phyloP scores from a whole-genome alignment of 345 rosid species.

The Brassica carinata region DNA sequence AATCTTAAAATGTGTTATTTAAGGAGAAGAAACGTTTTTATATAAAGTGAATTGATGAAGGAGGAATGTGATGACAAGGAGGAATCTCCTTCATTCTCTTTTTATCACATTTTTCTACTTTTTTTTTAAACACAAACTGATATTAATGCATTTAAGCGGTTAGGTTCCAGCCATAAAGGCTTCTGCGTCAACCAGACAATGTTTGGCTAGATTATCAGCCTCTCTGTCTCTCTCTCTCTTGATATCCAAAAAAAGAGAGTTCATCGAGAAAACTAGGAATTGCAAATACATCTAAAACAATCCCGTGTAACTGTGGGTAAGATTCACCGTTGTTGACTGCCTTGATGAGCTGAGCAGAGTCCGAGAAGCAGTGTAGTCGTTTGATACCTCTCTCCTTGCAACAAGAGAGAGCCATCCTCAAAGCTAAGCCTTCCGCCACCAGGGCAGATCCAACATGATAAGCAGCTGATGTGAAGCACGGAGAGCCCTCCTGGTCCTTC shows the following conservation, averaged over 20 bases:
- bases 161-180: neutral
- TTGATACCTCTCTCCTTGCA: neutral
- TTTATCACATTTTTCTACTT: neutral
- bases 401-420: neutral
- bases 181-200: neutral
- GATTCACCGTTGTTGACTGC: neutral
- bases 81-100: too few relatives aligned
- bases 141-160: neutral
- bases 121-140: neutral
- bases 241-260: neutral
- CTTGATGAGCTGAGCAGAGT: neutral
- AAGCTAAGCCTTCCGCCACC: neutral
- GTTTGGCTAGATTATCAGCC: neutral
- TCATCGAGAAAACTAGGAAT: neutral
- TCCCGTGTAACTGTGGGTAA: neutral
- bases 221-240: neutral
- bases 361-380: neutral
- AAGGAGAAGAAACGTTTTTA: too few relatives aligned
- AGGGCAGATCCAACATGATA: neutral
- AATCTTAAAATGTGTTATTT: too few relatives aligned
- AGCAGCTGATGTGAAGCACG: neutral
- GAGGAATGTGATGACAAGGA: too few relatives aligned
- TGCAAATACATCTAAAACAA: neutral
- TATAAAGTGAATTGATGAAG: too few relatives aligned
- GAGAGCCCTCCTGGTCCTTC: neutral